Evolutionary conservation across 352 stramenopile genomes (phyloP).

Genomic region (Pythium sp.): DNA sequence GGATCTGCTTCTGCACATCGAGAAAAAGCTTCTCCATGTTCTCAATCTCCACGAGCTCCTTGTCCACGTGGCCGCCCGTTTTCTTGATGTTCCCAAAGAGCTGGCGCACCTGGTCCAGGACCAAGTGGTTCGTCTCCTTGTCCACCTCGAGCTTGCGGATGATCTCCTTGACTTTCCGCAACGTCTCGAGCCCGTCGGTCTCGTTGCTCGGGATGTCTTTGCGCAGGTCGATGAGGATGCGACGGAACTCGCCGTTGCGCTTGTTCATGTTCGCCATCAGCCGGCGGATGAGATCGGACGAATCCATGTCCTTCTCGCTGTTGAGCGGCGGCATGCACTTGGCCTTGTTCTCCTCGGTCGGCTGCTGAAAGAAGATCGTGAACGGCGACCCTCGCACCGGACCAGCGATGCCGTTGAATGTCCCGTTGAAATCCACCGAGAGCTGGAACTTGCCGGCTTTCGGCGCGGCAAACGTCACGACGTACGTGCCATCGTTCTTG

Average conservation of each 20-base stretch:
- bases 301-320: constrained; percentile 74
- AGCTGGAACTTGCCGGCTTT: constrained; percentile 84
- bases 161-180: constrained; percentile 85
- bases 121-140: constrained; percentile 59
- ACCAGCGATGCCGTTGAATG: constrained; percentile 92
- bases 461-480: constrained; percentile 88
- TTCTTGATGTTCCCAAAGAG: constrained; percentile 82
- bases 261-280: constrained; percentile 85
- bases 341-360: constrained; percentile 65
- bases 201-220: constrained; percentile 85
- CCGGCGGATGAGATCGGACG: constrained; percentile 59
- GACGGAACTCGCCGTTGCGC: constrained; percentile 77
- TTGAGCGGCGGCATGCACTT: constrained; percentile 71
- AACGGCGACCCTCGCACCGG: constrained; percentile 94
- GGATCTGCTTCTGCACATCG: constrained; percentile 80
- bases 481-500: constrained; percentile 93
- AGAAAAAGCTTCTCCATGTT: constrained; percentile 81
- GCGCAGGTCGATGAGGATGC: constrained; percentile 71
- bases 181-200: constrained; percentile 68
- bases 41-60: constrained; percentile 78
- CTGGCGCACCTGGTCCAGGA: constrained; percentile 77
- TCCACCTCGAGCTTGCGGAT: constrained; percentile 75
- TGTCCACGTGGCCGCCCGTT: constrained; percentile 75
- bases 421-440: constrained; percentile 90
- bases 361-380: constrained; percentile 39